Conservation (phyloP, 1,139 yeast genomes). For the Candida freyschussii region DNA sequence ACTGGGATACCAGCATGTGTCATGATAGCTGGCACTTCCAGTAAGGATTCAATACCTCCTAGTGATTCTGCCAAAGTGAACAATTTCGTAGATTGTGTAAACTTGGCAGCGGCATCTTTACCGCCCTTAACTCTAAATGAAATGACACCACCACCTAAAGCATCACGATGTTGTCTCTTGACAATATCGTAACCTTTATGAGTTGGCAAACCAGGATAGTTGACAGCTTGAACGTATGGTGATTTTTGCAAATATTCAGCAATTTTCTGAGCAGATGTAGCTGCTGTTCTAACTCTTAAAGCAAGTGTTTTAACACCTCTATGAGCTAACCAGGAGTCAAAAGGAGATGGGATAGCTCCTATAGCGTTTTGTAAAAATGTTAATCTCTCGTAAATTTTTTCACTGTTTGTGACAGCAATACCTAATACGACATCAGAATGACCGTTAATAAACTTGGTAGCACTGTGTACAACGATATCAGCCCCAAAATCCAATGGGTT, state of each 20-base stretch:
- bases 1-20: slow-evolving; percentile 90
- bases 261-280: slow-evolving; percentile 60
- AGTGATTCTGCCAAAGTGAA: slow-evolving; percentile 87
- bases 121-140: slow-evolving; percentile 86
- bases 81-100: slow-evolving; percentile 68
- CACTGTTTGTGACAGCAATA: slow-evolving; percentile 66
- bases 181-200: slow-evolving; percentile 63
- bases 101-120: slow-evolving; percentile 66
- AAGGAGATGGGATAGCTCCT: slow-evolving; percentile 87
- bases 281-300: slow-evolving; percentile 69
- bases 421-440: slow-evolving; percentile 93
- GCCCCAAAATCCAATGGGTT: slow-evolving; percentile 84
- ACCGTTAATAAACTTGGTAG: slow-evolving; percentile 87
- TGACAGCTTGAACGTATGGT: slow-evolving; percentile 55
- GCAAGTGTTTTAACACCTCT: slow-evolving; percentile 88
- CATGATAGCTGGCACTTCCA: slow-evolving; percentile 90
- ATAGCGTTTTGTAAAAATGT: slow-evolving; percentile 83
- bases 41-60: slow-evolving; percentile 84
- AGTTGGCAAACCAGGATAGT: slow-evolving; percentile 78
- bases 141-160: slow-evolving; percentile 89
- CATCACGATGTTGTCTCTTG: slow-evolving; percentile 72
- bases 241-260: slow-evolving; percentile 60
- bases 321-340: slow-evolving; percentile 91
- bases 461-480: slow-evolving; percentile 83
- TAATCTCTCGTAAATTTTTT: slow-evolving; percentile 55